Conservation (phyloP, 495 filamentous ascomycete species). For the Aspergillus leporis region DNA sequence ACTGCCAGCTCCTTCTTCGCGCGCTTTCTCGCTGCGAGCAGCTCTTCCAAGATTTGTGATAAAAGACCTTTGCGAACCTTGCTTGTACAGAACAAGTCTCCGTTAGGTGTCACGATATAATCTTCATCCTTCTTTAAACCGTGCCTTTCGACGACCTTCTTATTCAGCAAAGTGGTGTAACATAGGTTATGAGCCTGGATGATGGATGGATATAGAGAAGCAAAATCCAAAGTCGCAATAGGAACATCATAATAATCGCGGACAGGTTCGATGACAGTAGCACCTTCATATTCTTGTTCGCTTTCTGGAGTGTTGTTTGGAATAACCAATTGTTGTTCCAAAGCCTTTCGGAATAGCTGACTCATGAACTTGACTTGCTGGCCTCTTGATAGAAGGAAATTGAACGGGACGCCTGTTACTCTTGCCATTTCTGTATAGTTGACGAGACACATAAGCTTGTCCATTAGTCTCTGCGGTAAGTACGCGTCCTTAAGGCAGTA, state of each 20-base stretch:
- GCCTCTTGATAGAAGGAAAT: conserved; percentile 85
- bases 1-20: conserved; percentile 88
- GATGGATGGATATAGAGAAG: conserved; percentile 96
- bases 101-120: conserved; percentile 93
- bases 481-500: conserved; percentile 99
- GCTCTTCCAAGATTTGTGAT: conserved; percentile 91
- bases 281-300: conserved; percentile 91
- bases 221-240: conserved; percentile 97
- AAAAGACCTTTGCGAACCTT: conserved; percentile 91
- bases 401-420: conserved; percentile 98
- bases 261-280: conserved; percentile 94
- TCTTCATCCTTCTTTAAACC: conserved; percentile 80
- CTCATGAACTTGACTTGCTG: conserved; percentile 98
- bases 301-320: conserved; percentile 71
- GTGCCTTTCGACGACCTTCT: conserved; percentile 71
- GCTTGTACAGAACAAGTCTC: conserved; percentile 86
- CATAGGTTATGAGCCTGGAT: conserved; percentile 99
- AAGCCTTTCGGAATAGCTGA: conserved; percentile 92
- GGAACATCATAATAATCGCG: conserved; percentile 92
- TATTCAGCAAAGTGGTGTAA: conserved; percentile 92
- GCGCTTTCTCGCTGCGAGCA: conserved; percentile 84
- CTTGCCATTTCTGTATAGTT: conserved; percentile 99
- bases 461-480: conserved; percentile 89
- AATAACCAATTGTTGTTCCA: conserved; percentile 89
- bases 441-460: conserved; percentile 95